Evolutionary conservation across 139 green algal genomes (phyloP), one percentile per base, ranked within the genome.

Genomic region (Chlamydomonas sp.): DNA sequence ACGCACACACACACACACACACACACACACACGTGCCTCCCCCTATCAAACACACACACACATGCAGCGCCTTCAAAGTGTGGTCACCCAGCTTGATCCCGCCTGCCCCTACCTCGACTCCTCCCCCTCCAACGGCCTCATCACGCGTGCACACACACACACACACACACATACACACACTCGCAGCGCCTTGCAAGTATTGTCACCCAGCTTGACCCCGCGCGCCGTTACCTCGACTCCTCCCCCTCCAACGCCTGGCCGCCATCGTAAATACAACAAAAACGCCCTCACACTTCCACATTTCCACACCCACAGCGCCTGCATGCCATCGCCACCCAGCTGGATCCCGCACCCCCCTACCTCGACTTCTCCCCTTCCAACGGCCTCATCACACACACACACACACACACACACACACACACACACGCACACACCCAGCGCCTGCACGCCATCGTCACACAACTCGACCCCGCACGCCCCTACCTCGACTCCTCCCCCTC

Each of bases 401-500:
- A 54, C 43, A 54, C 43, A 54, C 43, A 13, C 43, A n/a, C n/a
- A n/a, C 43, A 54, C 43, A 54, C 20, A 54, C 43, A 54, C 43
- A 54, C 43, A 54, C 43, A 54, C 20, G 43, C 43, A 54, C 43
- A 54, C 43, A 54, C n/a, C n/a, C n/a, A n/a, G n/a, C n/a, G n/a
- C n/a, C n/a, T n/a, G n/a, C n/a, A n/a, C n/a, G n/a, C n/a, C 43
- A 54, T 54, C 13, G 10, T 47, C 5, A 13, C 31, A 67, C 39
- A 74, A 48, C 59, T 88, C n/a, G 72, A 90, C 37, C 81, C 87
- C 0, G 48, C 61, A 0, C 58, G 77, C 3, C 49, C 73, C 1
- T 95, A 78, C 58, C 70, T 96, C 31, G 90, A 96, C 78, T 77
- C 73, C 48, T 88, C 76, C 5, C 90, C 90, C 20, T 85, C 73